phyloP scores from a whole-genome alignment of 192 early-diverging fungal species.

The Phycomyces blakesleeanus region DNA sequence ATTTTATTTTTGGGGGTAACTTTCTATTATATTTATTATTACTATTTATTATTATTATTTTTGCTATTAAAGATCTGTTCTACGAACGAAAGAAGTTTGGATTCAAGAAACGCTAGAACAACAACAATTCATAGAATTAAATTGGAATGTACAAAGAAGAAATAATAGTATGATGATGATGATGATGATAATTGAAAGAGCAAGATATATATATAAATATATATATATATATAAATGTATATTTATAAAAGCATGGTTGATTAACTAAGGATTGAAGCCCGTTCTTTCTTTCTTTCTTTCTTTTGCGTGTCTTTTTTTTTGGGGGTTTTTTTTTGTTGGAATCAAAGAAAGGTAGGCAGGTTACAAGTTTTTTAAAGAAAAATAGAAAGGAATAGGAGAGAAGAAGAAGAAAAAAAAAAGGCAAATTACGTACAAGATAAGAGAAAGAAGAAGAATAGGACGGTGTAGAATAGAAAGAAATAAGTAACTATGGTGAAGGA shows the following conservation, averaged over 20 bases:
- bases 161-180: too few species aligned
- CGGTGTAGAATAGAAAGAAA: background rate
- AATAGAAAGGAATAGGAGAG: background rate
- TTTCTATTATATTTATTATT: background rate
- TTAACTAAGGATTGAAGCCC: background rate
- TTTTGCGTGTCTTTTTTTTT: slow-evolving; percentile 1
- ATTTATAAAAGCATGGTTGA: background rate
- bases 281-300: too few species aligned
- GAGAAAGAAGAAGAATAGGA: slow-evolving; percentile 1
- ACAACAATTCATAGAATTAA: too few species aligned
- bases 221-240: too few species aligned
- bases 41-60: background rate
- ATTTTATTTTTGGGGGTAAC: background rate
- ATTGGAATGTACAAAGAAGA: background rate
- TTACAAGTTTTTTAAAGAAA: background rate
- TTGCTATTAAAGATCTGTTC: slow-evolving; percentile 58
- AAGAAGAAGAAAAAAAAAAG: slow-evolving; percentile 4
- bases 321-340: background rate
- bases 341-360: background rate
- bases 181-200: background rate
- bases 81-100: slow-evolving; percentile 94
- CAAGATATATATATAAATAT: background rate
- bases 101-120: slow-evolving; percentile 59
- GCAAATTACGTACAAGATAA: background rate
- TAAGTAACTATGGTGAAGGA: too few species aligned